These are phyloP conservation scores for Hypoxylon sp. DNA, from an alignment of 2,329 filamentous ascomycete species.

Conservation along the genomic window DNA sequence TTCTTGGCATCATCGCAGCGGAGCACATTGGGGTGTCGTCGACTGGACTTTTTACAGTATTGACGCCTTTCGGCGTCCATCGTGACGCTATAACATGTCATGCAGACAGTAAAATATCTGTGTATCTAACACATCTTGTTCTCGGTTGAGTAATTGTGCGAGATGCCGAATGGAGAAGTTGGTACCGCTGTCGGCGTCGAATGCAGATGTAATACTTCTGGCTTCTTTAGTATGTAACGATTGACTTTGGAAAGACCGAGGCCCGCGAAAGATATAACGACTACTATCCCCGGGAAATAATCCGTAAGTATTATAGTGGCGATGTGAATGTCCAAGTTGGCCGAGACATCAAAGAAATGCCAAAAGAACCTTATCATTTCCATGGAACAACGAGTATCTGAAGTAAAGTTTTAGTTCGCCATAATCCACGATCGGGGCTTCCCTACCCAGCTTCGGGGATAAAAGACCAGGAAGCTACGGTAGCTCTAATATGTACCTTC, in stretches of 20 bases:
- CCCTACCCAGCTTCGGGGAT: background rate
- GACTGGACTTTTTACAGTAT: background rate
- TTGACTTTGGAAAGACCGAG: background rate
- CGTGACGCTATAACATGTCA: slow-evolving; percentile 12
- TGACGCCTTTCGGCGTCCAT: background rate
- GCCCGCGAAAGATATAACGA: background rate
- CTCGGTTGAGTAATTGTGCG: background rate
- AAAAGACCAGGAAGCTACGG: slow-evolving; percentile 3
- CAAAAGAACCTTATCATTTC: background rate
- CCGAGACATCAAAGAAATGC: background rate
- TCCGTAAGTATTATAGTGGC: background rate
- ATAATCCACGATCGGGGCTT: background rate
- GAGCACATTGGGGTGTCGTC: background rate
- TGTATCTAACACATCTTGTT: slow-evolving; percentile 33
- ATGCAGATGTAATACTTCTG: background rate
- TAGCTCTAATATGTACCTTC: background rate
- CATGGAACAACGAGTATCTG: background rate
- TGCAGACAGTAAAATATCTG: slow-evolving; percentile 22
- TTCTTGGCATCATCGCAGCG: background rate
- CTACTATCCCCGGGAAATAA: background rate
- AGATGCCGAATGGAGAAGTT: background rate
- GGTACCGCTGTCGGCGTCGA: background rate
- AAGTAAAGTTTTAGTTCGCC: background rate
- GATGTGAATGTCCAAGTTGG: background rate
- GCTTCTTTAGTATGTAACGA: slow-evolving; percentile 11